Evolutionary conservation across 495 filamentous ascomycete species (phyloP), one percentile per base, ranked within the genome.

Genomic region (Penicillium lagena): DNA sequence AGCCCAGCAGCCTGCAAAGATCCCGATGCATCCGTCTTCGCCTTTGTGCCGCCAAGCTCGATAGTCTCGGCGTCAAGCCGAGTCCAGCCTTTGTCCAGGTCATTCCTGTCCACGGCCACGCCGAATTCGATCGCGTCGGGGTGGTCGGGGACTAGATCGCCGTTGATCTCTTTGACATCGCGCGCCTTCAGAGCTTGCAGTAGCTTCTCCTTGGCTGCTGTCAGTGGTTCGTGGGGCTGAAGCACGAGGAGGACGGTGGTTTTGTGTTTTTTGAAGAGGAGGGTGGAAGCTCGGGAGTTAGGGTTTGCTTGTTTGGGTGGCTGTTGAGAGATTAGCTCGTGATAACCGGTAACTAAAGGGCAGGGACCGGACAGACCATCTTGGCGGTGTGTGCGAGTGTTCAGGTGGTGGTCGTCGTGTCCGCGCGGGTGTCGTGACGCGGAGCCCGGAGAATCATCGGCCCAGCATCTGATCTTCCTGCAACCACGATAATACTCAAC

Each of bases 261-360:
- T 45, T 79, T 85, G 63, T 85, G 80, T 64, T 85, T 72, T 54
- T 95, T 95, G 62, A 95, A 80, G 22, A 84, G 78, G 32, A 95
- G 61, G 9, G 86, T 89, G 64, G 79, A 70, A 28, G 78, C 70
- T 12, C 58, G 42, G 12, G 70, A 52, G 43, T 70, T 62, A 35
- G 52, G 31, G 12, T 61, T 62, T 17, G 58, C 44, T 58, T 64
- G 49, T 46, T 44, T 52, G 7, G 54, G 54, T 1, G 50, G 37
- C 56, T 60, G 37, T 22, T 9, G 37, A 38, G 40, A 49, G 39
- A 9, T 27, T 8, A 7, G 33, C 14, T 1, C n/a, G 2, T 9
- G 14, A 7, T 1, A 12, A 1, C 28, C 14, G 7, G 2, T 13
- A 12, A 2, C 12, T 15, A 32, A 11, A 1, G 28, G 12, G 12